Base-by-base conservation (phyloP, 163 green algal species). In the Prototheca cutis region DNA sequence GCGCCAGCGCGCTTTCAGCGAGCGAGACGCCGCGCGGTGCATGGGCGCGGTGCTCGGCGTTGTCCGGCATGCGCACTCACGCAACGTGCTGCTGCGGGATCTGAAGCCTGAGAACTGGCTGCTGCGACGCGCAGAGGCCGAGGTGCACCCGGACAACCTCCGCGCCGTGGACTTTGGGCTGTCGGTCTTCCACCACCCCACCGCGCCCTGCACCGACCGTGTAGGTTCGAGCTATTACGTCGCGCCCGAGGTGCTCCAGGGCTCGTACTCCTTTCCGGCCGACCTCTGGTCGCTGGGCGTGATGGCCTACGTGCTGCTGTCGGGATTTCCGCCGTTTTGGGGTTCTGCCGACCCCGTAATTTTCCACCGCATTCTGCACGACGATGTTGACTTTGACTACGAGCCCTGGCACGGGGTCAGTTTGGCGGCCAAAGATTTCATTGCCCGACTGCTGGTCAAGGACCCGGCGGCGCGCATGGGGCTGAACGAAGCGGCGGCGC, bases 21-120 rank as follows among this genome's bases (percentile, higher is more conserved):
- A 77, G 64, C 42, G 21, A 2, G 70, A 77, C 31, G 65, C 70
- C 5, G 70, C 64, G 4, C 21, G 23, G 32, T 57, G 56, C 48
- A 48, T 57, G 2, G 36, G 19, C 3, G 64, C 49, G 6, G 25
- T 76, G 3, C 32, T 76, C 21, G n/a, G 24, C 21, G 59, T 76
- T 27, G 61, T 72, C 4, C 31, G 52, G n/a, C 68, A 76, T 59
- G 68, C 57, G 57, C 68, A 73, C 45, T 30, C 33, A 15, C 55
- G 59, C 23, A 48, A 49, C 47, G 45, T 74, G 24, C 55, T 74
- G 18, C 62, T 64, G 30, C 66, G 74, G 30, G 80, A 87, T 53
- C 25, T 85, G 18, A 87, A 85, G 64, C 77, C 75, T 24, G 76
- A 75, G 48, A 91, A 93, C 73, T 83, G 90, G 51, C 90, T 95